A percentile compares a stretch with the other conserved stretches of the same genome.
Conservation (phyloP, 805 yeast genomes). For the Huiozyma naganishii region DNA sequence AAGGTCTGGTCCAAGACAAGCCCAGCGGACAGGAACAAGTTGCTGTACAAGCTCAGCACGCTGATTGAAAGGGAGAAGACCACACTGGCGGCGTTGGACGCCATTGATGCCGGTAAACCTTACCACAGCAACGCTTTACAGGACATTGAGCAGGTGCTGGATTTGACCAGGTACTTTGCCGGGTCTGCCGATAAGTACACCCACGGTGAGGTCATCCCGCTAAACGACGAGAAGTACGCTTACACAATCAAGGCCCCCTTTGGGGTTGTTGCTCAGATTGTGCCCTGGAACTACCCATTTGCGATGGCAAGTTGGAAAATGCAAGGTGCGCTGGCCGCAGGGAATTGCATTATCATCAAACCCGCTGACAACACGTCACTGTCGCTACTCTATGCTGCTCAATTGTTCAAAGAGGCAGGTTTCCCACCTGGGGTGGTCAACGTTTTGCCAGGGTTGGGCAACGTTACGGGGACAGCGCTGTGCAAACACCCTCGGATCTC, state of each 20-base stretch:
- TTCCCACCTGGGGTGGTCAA: slow-evolving; percentile 38
- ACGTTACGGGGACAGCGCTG: slow-evolving; percentile 31
- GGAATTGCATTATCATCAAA: slow-evolving; percentile 34
- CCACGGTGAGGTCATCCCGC: slow-evolving; percentile 48
- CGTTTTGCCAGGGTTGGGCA: slow-evolving; percentile 33
- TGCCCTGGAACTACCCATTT: slow-evolving; percentile 40
- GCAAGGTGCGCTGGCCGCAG: slow-evolving; percentile 42
- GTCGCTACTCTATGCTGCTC: slow-evolving; percentile 31
- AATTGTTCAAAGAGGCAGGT: slow-evolving; percentile 31
- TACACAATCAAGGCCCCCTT: slow-evolving; percentile 40
- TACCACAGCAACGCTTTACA: slow-evolving; percentile 37
- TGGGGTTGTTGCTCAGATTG: slow-evolving; percentile 38
- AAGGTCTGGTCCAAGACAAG: slow-evolving; percentile 35
- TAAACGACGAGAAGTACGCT: slow-evolving; percentile 43
- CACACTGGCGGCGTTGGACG: slow-evolving; percentile 42
- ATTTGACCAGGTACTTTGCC: slow-evolving; percentile 50
- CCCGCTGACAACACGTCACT: slow-evolving; percentile 37
- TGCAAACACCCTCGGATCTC: slow-evolving; percentile 33
- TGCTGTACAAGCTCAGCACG: slow-evolving; percentile 35
- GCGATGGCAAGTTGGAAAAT: slow-evolving; percentile 39
- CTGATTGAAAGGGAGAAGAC: slow-evolving; percentile 37
- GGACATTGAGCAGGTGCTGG: slow-evolving; percentile 47
- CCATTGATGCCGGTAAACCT: slow-evolving; percentile 48
- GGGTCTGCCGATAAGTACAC: slow-evolving; percentile 56
- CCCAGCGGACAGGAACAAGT: slow-evolving; percentile 34